Evolutionary conservation across 176 grass and related monocot species (phyloP), one percentile per base, ranked within the genome.

Genomic region (Oryza rufipogon): DNA sequence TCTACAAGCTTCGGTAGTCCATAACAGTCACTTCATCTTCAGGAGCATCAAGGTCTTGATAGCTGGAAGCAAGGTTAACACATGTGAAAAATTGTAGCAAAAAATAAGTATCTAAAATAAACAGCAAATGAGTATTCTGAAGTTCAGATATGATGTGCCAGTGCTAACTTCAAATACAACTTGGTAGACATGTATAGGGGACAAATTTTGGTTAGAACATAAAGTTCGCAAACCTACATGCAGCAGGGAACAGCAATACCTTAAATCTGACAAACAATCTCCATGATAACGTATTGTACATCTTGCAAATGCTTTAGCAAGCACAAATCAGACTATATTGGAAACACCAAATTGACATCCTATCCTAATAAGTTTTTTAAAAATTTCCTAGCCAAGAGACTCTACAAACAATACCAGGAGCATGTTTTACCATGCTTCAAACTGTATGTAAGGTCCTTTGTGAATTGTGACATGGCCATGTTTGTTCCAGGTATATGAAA

Each of bases 1-100:
- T 36, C 84, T 96, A 99, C 81, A 99, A 92, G 64, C 97, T 99
- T 81, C 97, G 92, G 83, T 99, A 99, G 88, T 99, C 97, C 83
- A 99, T 85, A 5, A 99, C 97, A 6, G 93, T 96, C 23, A 99
- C 97, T 94, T 99, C 97, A 67, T 99, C 97, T 83, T 96, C 97
- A 22, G 97, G 93, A 71, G 97, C 89, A 71, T 91, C 89, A 2
- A 91, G 89, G 47, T 91, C 89, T 84, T 91, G 89, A 68, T 91
- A 91, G 81, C 89, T 91, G 89, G 42, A 71, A 71, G 22, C 30
- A 47, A 52, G 63, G 30, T 36, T 4, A 71, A 41, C 47, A 68
- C 28, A 47, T 2, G 34, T 80, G 20, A 78, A 38, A 13, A 20
- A 13, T 14, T 33, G 69, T 58, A 58, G 17, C 15, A 33, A 64